Evolutionary conservation across 495 filamentous ascomycete species (phyloP).

Genomic region (Daldinia decipiens): DNA sequence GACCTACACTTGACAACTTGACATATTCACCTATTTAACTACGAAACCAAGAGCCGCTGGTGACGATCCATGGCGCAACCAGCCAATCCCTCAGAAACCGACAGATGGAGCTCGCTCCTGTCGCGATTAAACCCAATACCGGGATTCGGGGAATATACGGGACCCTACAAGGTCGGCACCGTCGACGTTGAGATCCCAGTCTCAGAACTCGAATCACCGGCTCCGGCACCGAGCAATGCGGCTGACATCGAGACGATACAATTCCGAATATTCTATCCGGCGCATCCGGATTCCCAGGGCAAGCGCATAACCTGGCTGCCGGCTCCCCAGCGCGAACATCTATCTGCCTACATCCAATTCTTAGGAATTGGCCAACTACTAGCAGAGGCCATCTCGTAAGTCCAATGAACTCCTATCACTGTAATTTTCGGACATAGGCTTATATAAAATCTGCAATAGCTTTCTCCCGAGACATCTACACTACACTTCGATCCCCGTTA

Average conservation of each 20-base stretch:
- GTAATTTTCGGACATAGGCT: background rate
- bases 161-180: slow-evolving; percentile 78
- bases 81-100: slow-evolving; percentile 15
- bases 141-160: slow-evolving; percentile 72
- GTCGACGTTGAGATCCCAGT: slow-evolving; percentile 79
- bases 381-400: slow-evolving; percentile 70
- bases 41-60: background rate
- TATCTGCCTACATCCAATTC: slow-evolving; percentile 75
- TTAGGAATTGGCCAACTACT: slow-evolving; percentile 65
- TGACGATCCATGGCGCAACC: slow-evolving; percentile 32
- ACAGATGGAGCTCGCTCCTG: slow-evolving; percentile 46
- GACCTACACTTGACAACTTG: background rate
- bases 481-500: slow-evolving; percentile 67
- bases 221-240: slow-evolving; percentile 59
- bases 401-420: slow-evolving; percentile 2
- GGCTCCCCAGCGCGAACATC: slow-evolving; percentile 72
- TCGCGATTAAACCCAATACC: slow-evolving; percentile 65
- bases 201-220: slow-evolving; percentile 63
- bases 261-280: slow-evolving; percentile 82
- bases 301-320: slow-evolving; percentile 74
- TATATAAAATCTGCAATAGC: slow-evolving; percentile 42
- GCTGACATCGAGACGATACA: slow-evolving; percentile 69
- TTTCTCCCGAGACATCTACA: slow-evolving; percentile 72
- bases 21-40: background rate
- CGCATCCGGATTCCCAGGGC: slow-evolving; percentile 55